Conservation (phyloP, 2,329 filamentous ascomycete genomes). For the Fusarium begoniae region DNA sequence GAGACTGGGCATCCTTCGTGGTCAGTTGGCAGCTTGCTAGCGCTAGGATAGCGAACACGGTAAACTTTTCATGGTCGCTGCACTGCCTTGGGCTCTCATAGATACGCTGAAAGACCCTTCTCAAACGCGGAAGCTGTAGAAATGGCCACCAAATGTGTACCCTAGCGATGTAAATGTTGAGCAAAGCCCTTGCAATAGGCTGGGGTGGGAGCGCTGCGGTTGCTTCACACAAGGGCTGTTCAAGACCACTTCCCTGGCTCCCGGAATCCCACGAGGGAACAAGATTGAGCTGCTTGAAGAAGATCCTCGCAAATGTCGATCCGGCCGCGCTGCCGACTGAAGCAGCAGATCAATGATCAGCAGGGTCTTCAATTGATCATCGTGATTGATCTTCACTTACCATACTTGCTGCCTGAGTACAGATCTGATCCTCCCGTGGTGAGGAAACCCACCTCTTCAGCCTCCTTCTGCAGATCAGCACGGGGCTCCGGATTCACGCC, state of each 20-base stretch:
- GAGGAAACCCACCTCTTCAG: conserved; percentile 2
- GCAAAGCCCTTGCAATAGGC: not conserved
- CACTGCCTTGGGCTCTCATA: not conserved
- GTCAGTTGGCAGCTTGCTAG: not conserved
- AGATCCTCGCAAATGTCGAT: conserved; percentile 5
- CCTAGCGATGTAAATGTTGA: not conserved
- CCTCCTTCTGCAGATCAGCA: not conserved
- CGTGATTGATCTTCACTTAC: not conserved
- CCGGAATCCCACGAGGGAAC: not conserved
- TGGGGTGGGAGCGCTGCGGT: not conserved
- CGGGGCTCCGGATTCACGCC: not conserved
- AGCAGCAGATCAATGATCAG: not conserved
- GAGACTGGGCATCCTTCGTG: not conserved
- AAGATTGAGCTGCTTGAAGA: conserved; percentile 3
- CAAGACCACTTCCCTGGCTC: not conserved
- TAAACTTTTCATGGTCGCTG: not conserved
- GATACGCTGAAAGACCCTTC: not conserved
- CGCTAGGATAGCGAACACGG: not conserved
- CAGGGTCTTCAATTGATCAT: too few relatives aligned
- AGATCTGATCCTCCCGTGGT: not conserved
- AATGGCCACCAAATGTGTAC: conserved; percentile 1
- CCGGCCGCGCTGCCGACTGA: conserved; percentile 9
- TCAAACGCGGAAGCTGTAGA: not conserved
- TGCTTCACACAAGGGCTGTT: not conserved
- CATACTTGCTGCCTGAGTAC: not conserved